Evolutionary conservation across 1,284 basidiomycete species (phyloP).

Genomic region (Volvariella volvacea): DNA sequence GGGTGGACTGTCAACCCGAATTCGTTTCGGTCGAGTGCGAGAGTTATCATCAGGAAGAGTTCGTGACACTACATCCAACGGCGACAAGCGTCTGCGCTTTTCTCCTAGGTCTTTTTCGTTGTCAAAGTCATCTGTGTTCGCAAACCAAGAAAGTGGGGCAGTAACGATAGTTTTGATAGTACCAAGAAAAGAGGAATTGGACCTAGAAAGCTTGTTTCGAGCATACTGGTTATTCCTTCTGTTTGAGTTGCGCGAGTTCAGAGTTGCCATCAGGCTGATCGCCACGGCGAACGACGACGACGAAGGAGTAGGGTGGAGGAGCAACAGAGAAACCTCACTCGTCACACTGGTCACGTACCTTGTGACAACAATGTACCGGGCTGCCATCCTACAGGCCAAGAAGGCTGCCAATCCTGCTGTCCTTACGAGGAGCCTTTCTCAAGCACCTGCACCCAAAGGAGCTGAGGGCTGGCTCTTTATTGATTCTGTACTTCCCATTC

Average conservation of each 20-base stretch:
- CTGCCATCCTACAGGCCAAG: too few species aligned
- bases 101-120: slow-evolving; percentile 37
- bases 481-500: slow-evolving; percentile 35
- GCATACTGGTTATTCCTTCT: slow-evolving; percentile 13
- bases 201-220: slow-evolving; percentile 30
- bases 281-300: slow-evolving; percentile 21
- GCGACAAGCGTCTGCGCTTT: slow-evolving; percentile 41
- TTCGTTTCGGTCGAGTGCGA: slow-evolving; percentile 35
- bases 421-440: neutral
- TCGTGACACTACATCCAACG: slow-evolving; percentile 22
- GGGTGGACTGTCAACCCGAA: slow-evolving; percentile 48
- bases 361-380: neutral
- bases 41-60: slow-evolving; percentile 18
- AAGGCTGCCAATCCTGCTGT: neutral
- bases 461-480: slow-evolving; percentile 32
- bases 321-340: slow-evolving; percentile 18
- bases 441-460: neutral
- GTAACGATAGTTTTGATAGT: slow-evolving; percentile 60
- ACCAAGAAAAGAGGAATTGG: slow-evolving; percentile 46
- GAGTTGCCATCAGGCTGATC: slow-evolving; percentile 11
- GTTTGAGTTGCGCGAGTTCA: slow-evolving; percentile 12
- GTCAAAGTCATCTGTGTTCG: slow-evolving; percentile 41
- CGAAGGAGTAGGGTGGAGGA: too few species aligned
- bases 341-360: neutral
- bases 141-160: slow-evolving; percentile 56